Evolutionary conservation across 2,329 filamentous ascomycete genomes (phyloP).

Genomic region (Fusarium staphyleae): DNA sequence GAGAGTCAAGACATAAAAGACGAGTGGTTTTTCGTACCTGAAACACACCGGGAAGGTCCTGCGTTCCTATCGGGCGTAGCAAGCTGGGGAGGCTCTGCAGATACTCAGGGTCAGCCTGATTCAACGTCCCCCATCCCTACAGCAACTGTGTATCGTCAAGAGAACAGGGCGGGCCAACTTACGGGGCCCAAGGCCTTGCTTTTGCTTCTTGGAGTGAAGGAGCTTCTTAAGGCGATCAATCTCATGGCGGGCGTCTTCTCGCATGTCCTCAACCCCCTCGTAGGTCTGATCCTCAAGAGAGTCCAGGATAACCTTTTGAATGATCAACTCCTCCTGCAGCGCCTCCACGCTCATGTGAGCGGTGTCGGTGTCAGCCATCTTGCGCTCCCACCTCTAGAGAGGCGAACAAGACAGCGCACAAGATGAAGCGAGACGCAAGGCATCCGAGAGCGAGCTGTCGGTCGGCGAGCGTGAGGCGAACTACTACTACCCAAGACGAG

Average conservation of each 20-base stretch:
- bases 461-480: conserved; percentile 22
- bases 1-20: not conserved
- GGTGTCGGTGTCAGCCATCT: conserved; percentile 24
- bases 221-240: conserved; percentile 46
- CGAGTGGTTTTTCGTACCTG: conserved; percentile 22
- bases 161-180: not conserved
- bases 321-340: conserved; percentile 51
- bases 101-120: conserved; percentile 5
- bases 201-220: conserved; percentile 29
- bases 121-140: not conserved
- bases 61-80: not conserved
- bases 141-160: conserved; percentile 2
- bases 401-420: conserved; percentile 27
- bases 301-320: conserved; percentile 52
- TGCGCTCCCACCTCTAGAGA: conserved; percentile 12
- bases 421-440: conserved; percentile 13
- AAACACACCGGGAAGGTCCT: conserved; percentile 4
- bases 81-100: conserved; percentile 2
- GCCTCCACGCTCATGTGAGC: conserved; percentile 36
- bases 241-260: conserved; percentile 37
- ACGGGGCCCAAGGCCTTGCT: conserved; percentile 11
- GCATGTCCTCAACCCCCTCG: conserved; percentile 44
- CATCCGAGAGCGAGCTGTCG: conserved; percentile 22
- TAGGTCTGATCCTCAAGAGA: conserved; percentile 47
- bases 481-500: conserved; percentile 8